These are phyloP conservation scores for Camellia oleifera DNA, from an alignment of 179 eudicot genomes.

Conservation along the genomic window DNA sequence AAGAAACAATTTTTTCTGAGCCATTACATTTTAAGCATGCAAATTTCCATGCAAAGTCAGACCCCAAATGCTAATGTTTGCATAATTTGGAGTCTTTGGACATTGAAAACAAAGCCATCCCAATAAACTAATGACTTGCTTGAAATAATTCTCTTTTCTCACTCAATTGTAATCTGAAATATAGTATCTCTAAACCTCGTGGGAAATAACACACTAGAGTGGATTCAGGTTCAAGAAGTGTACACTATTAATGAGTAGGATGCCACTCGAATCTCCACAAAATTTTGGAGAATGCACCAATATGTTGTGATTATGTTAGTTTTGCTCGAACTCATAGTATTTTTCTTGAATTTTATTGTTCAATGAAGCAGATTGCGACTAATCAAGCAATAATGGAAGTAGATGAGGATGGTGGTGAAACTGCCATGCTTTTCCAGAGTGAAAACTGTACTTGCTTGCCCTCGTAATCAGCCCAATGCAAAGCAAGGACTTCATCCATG, in stretches of 20 bases:
- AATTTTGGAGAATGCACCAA: background rate
- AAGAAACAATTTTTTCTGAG: too few relatives aligned
- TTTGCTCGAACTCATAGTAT: background rate
- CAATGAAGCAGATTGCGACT: slow-evolving; percentile 46
- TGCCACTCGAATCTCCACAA: background rate
- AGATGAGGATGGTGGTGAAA: slow-evolving; percentile 32
- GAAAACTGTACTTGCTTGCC: slow-evolving; percentile 42
- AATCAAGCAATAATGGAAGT: slow-evolving; percentile 56
- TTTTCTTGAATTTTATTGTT: background rate
- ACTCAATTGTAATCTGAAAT: too few relatives aligned
- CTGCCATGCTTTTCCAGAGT: slow-evolving; percentile 21
- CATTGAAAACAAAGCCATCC: too few relatives aligned
- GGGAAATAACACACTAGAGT: too few relatives aligned
- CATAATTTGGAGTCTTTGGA: too few relatives aligned
- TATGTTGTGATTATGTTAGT: background rate
- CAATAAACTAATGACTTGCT: too few relatives aligned
- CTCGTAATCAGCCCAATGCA: slow-evolving; percentile 75
- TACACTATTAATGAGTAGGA: background rate
- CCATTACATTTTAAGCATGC: too few relatives aligned
- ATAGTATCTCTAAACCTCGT: too few relatives aligned
- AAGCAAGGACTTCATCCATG: slow-evolving; percentile 25
- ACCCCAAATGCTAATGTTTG: too few relatives aligned
- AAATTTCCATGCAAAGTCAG: too few relatives aligned
- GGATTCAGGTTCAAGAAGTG: too few relatives aligned
- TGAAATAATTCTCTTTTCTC: too few relatives aligned